These are phyloP conservation scores for Haplosporangium gracile DNA, from an alignment of 192 early-diverging fungal species.

Conservation along the genomic window DNA sequence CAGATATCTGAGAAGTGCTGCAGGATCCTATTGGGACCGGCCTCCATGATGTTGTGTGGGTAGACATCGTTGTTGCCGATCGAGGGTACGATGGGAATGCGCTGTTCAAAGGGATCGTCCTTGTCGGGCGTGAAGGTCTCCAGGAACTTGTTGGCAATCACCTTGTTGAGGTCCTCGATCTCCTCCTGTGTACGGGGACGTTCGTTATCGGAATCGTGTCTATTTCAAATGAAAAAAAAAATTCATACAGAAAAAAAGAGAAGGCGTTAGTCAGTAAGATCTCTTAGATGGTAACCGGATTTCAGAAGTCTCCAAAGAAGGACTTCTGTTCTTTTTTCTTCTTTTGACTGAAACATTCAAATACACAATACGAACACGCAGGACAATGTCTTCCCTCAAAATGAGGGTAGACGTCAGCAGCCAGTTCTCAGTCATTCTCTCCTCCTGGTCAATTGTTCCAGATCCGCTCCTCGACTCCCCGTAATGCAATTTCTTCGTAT, in stretches of 20 bases:
- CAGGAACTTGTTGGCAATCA: conserved; percentile 60
- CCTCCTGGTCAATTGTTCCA: no score
- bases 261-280: background rate
- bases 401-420: background rate
- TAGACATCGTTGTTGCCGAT: conserved; percentile 79
- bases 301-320: background rate
- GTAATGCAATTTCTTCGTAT: no score
- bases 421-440: no score
- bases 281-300: background rate
- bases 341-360: background rate
- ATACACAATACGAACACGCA: background rate
- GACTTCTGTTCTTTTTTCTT: background rate
- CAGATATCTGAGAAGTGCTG: conserved; percentile 65
- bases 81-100: conserved; percentile 65
- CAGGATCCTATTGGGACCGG: conserved; percentile 66
- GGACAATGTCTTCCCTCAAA: background rate
- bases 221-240: conserved; percentile 37
- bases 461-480: no score
- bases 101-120: conserved; percentile 30
- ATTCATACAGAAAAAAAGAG: background rate
- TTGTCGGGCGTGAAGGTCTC: conserved; percentile 60
- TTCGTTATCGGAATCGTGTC: conserved; percentile 78
- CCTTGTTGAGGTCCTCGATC: conserved; percentile 68
- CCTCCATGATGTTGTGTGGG: conserved; percentile 75
- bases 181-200: conserved; percentile 73